Evolutionary conservation across 2,329 filamentous ascomycete species (phyloP).

Genomic region (Diplodia corticola): DNA sequence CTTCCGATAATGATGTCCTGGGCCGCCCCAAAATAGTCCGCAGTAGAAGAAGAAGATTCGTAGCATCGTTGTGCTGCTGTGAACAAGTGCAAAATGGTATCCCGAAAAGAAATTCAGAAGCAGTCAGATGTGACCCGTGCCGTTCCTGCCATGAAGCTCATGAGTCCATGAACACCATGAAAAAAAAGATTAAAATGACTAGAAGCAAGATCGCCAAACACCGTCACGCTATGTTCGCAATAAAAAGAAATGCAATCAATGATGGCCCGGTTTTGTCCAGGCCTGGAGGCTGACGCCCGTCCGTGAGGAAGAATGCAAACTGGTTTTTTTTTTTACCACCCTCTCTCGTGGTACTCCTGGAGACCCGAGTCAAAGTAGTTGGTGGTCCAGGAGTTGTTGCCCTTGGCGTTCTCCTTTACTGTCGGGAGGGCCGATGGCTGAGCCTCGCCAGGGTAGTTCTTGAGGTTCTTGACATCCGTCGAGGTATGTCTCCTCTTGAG

Average conservation of each 20-base stretch:
- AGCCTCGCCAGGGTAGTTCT: constrained; percentile 69
- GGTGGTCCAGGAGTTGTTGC: constrained; percentile 74
- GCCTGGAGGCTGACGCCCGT: neutral
- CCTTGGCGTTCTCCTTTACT: constrained; percentile 56
- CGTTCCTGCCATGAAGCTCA: constrained; percentile 12
- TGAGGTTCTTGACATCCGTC: constrained; percentile 85
- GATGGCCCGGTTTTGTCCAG: constrained; percentile 1
- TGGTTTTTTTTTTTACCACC: constrained; percentile 62
- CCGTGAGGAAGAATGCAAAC: constrained; percentile 3
- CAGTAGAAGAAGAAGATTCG: constrained; percentile 38
- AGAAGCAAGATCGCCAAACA: constrained; percentile 21
- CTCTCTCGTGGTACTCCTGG: constrained; percentile 81
- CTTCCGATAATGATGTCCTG: constrained; percentile 18
- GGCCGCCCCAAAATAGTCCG: constrained; percentile 29
- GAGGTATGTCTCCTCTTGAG: constrained; percentile 81
- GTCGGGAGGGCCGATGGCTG: constrained; percentile 46
- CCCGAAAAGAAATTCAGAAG: constrained; percentile 35
- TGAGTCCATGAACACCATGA: constrained; percentile 13
- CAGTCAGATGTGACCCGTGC: constrained; percentile 25
- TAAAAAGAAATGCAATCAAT: constrained; percentile 23
- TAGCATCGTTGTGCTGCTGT: constrained; percentile 36
- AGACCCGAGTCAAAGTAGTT: constrained; percentile 80
- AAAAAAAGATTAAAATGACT: constrained; percentile 11
- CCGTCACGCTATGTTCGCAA: constrained; percentile 23
- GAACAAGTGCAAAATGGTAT: constrained; percentile 35